Evolutionary conservation across 306 rosid species (phyloP), one percentile per base, ranked within the genome.

Genomic region (Medicago ruthenica): DNA sequence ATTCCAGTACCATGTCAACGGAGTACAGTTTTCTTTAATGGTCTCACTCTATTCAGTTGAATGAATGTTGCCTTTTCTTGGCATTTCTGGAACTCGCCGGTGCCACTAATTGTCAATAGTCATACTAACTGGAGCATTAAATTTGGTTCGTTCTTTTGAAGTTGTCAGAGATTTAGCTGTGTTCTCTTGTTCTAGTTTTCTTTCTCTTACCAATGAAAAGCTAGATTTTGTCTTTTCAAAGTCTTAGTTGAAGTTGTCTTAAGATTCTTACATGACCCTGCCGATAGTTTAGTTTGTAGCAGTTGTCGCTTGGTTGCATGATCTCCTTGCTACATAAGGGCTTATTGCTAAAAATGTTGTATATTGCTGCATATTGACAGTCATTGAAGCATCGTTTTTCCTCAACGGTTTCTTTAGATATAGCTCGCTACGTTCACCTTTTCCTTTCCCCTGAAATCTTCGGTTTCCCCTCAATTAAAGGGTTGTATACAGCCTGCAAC

Each of bases 1-100:
- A 41, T 60, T 77, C 42, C 40, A 13, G 57, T 50, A 20, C 45
- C n/a, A 31, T 22, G 39, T 50, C 37, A 71, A 59, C 7, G 18
- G 24, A 77, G 55, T 74, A 11, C 53, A 39, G n/a, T 20, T 66
- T 60, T 31, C n/a, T 45, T 31, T 6, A 57, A 20, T 66, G 74
- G 9, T 20, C 70, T 57, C 75, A 53, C 58, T 55, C 61, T 53
- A 17, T 79, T 37, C 21, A 44, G 54, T 67, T 67, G 74, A 47
- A 20, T 63, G 34, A 27, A 7, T 60, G 41, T 22, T 42, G 31
- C 31, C 9, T 45, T 34, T 77, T 16, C 53, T 57, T 0, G 14
- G 70, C 53, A 4, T 70, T 60, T 39, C 22, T 41, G 18, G 59
- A 55, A 31, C 69, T 57, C 10, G 58, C 7, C 16, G 47, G 61